Percentiles rank a stretch among this genome's conserved stretches.
Evolutionary conservation across 169 alveolate genomes (phyloP).

Genomic region (Neospora caninum): DNA sequence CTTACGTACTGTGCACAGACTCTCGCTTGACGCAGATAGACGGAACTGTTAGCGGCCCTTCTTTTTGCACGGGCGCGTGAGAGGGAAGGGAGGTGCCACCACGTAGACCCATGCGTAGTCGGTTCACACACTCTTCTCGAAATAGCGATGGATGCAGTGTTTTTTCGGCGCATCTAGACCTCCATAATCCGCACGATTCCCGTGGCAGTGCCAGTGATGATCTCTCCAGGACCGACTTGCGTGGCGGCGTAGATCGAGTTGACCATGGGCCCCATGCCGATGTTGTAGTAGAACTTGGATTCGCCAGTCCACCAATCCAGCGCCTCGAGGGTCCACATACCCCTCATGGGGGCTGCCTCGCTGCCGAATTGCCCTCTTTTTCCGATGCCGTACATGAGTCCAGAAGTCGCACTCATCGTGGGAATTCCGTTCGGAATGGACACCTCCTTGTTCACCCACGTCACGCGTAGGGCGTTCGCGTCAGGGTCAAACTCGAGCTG

Average conservation of each 20-base stretch:
- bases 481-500: conserved; percentile 66
- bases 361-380: conserved; percentile 66
- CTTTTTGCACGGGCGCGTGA: too few relatives aligned
- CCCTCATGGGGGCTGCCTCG: conserved; percentile 69
- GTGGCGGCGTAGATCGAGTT: conserved; percentile 71
- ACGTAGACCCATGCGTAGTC: too few relatives aligned
- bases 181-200: conserved; percentile 70
- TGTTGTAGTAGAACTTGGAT: conserved; percentile 61
- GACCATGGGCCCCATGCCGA: conserved; percentile 71
- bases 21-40: too few relatives aligned
- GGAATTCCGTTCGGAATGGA: conserved; percentile 73
- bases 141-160: too few relatives aligned
- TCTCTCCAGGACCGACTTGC: conserved; percentile 70
- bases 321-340: conserved; percentile 74
- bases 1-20: too few relatives aligned
- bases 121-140: too few relatives aligned
- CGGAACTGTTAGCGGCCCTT: too few relatives aligned
- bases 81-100: too few relatives aligned
- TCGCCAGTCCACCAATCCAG: conserved; percentile 75
- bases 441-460: conserved; percentile 65
- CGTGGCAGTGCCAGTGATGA: conserved; percentile 69
- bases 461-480: conserved; percentile 46
- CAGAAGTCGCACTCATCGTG: conserved; percentile 66
- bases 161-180: not conserved
- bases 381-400: conserved; percentile 71